Base-by-base conservation (phyloP, 352 stramenopile genomes). In the Globisporangium abappressorium region DNA sequence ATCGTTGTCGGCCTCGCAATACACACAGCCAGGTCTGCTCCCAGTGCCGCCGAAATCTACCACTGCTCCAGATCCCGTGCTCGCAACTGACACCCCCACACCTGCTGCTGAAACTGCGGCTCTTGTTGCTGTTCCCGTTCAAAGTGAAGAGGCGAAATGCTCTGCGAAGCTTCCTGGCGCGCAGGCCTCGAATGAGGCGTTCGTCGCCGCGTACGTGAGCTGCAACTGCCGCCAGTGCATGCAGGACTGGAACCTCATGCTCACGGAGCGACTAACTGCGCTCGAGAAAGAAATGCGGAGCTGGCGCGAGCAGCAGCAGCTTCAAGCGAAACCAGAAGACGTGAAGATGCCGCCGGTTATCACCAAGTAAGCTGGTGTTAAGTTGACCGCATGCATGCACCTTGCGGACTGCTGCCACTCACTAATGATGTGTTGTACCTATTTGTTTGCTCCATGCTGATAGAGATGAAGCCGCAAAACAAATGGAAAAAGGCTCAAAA, bases 151-250 rank as follows among this genome's bases (percentile, higher is more conserved):
- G 33, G 7, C 38, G 18, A 60, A 20, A 30, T 63, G 64, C 30
- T 9, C 33, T 3, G 63, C 57, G 22, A 43, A 66, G 38, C 20
- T 64, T 30, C 43, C 54, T 41, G 36, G 9, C 20, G 15, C 69
- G 67, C 47, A 49, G 67, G 65, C 57, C n/a, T 6, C 69, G 57
- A 11, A 65, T 61, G 34, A 41, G 14, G 51, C 64, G 26, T 64
- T 65, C 59, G 15, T 69, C 20, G 46, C 60, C 7, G 64, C 65
- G 41, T 77, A 70, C 49, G 34, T 70, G 7, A 46, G 34, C 3
- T 77, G 71, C 38, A 53, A 55, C 22, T 77, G 68, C 33, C 64
- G 38, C 6, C 47, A 53, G 57, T 77, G 71, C 56, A 60, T 74
- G 36, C 36, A 63, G 18, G 36, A 70, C 53, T 75, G 71, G 51